Base-by-base conservation (phyloP, 2,329 filamentous ascomycete genomes). In the Magnaporthales sp. region DNA sequence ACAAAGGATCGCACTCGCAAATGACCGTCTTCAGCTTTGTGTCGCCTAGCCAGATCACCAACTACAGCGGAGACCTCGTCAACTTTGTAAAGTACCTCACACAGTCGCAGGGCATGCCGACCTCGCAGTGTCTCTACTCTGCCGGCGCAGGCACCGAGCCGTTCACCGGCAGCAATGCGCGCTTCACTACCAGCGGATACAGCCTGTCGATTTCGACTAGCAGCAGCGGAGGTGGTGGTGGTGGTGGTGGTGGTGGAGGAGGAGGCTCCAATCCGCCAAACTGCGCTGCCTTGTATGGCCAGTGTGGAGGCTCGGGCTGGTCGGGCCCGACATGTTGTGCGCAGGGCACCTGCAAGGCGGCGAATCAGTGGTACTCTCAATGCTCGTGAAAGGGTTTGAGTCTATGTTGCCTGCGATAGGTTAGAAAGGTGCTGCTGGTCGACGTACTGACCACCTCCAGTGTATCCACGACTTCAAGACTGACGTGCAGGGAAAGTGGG, bases 21-120 rank as follows among this genome's bases (percentile, higher is more conserved):
- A 88, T 81, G 74, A 84, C 80, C 3, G 87, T 90, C 11, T 89
- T 82, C 77, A 86, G 83, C 71, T 90, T 79, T 67, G 74, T 79
- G 62, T 76, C 75, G 1, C 62, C 70, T 19, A 79, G 75, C 62
- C 74, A 81, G 46, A 75, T 83, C n/a, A 80, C 77, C 26, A 80
- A 70, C 74, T 90, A 86, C 75, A 79, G 76, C 56, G 86, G 81
- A 31, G 85, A 90, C 73, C 72, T 89, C 69, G 80, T 79, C 70
- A 75, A 79, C 7, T 90, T 90, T 76, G 76, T 86, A 69, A 79
- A 76, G 8, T 88, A 89, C 73, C 77, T 90, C 27, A 78, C 77
- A 27, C 68, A 70, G 30, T 80, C 76, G 71, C 77, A 87, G 70
- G 80, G 80, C 1, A 76, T 84, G 62, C 73, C 79, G 4, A 73